Base-by-base conservation (phyloP, 1,284 basidiomycete genomes). In the Ustilago lituana region DNA sequence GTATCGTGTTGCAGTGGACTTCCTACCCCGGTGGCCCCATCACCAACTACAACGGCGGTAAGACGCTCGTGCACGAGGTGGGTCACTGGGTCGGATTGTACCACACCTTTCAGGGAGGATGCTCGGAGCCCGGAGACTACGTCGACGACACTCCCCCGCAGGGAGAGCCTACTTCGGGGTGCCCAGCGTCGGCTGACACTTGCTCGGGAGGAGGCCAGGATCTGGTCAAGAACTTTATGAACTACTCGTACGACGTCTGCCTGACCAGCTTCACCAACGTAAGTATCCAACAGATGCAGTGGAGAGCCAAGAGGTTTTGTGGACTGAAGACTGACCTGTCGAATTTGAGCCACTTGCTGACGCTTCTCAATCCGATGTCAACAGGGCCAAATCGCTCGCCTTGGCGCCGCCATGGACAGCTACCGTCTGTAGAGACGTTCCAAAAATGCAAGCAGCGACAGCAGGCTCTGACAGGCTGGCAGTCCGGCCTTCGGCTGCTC, bases 61-160 rank as follows among this genome's bases (percentile, higher is more conserved):
- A 85, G 84, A 87, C 87, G 15, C 73, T 87, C 29, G 86, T 86
- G 0, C 87, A 88, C 76, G 87, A 88, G 77, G 85, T 84, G 37
- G 70, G 63, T 8, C 59, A 68, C 62, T 77, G 68, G 71, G 52
- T 86, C 63, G 86, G 87, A 46, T 83, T 87, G 20, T 87, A 86
- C 82, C 87, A 88, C 79, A 86, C 86, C 33, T 88, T 87, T 84
- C 85, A 87, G 73, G 86, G 86, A 29, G 86, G 87, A 3, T 87
- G 86, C 83, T 73, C 72, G 29, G 84, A 83, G 47, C 48, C 79
- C n/a, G 87, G 87, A 11, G 87, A 88, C 76, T 71, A 67, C 39
- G 86, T 88, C 53, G 68, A 76, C 36, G 87, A 88, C 47, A 87
- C 87, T 7, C 85, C 86, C 38, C 58, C 71, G 19, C 71, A 73